A percentile compares a stretch with the other conserved stretches of the same genome.
These are phyloP conservation scores for Aspergillus fumigatiaffinis DNA, from an alignment of 2,329 filamentous ascomycete genomes.

Conservation along the genomic window DNA sequence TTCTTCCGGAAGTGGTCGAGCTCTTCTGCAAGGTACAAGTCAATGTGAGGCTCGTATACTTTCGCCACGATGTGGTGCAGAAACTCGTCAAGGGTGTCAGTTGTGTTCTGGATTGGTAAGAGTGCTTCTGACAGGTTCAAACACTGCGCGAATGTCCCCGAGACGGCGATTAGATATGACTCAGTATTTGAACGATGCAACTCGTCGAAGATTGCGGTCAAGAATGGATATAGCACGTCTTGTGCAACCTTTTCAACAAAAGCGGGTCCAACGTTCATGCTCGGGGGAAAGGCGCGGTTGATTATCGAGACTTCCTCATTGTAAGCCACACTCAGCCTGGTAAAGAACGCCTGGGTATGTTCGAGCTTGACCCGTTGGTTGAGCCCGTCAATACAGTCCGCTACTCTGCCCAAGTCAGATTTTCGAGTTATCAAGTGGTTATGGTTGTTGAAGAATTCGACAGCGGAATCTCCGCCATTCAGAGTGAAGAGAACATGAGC, in stretches of 20 bases:
- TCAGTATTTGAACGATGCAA: slow-evolving; percentile 70
- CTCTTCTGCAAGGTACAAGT: slow-evolving; percentile 88
- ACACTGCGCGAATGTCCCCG: slow-evolving; percentile 82
- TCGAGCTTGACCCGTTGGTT: slow-evolving; percentile 69
- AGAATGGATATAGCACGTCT: slow-evolving; percentile 78
- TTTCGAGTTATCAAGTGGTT: slow-evolving; percentile 77
- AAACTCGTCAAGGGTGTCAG: slow-evolving; percentile 59
- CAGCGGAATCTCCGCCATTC: slow-evolving; percentile 72
- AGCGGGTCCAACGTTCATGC: slow-evolving; percentile 66
- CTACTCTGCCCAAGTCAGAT: slow-evolving; percentile 66
- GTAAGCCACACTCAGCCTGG: slow-evolving; percentile 66
- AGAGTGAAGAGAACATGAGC: slow-evolving; percentile 78
- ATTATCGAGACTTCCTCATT: slow-evolving; percentile 81
- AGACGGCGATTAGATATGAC: slow-evolving; percentile 79
- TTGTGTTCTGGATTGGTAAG: slow-evolving; percentile 58
- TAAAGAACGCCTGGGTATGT: slow-evolving; percentile 78
- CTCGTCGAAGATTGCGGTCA: slow-evolving; percentile 82
- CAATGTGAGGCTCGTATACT: slow-evolving; percentile 89
- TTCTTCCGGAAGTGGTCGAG: slow-evolving; percentile 76
- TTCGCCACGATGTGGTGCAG: slow-evolving; percentile 64
- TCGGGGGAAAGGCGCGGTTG: slow-evolving; percentile 72
- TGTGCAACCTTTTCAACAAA: slow-evolving; percentile 80
- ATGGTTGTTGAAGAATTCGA: slow-evolving; percentile 85
- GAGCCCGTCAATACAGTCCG: slow-evolving; percentile 73
- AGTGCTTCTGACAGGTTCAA: slow-evolving; percentile 72